phyloP scores from a whole-genome alignment of 306 rosid genomes.

The Dalbergia cultrata region DNA sequence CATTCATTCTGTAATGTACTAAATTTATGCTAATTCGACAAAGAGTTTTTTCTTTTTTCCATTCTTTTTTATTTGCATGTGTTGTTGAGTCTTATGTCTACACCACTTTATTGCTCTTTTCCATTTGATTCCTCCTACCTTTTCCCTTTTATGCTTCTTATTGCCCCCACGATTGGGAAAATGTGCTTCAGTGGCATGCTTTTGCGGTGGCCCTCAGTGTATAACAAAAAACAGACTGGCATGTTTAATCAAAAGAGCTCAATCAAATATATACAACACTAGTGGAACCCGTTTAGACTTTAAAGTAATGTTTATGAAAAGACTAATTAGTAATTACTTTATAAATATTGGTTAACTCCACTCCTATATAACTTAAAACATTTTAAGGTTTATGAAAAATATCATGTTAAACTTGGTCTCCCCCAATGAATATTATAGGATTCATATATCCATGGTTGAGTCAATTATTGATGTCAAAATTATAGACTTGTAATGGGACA shows the following conservation, averaged over 20 bases:
- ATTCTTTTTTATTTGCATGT: conserved; percentile 1
- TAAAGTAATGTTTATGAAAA: too few relatives aligned
- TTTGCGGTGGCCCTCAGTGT: too few relatives aligned
- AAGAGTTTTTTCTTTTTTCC: too few relatives aligned
- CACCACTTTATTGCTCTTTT: neutral
- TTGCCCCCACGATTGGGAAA: neutral
- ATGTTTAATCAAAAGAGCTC: neutral
- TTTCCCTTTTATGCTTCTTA: neutral
- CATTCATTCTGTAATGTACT: too few relatives aligned
- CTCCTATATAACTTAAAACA: too few relatives aligned
- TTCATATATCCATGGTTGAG: neutral
- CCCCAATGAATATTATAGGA: neutral
- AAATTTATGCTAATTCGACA: too few relatives aligned
- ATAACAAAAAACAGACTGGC: neutral
- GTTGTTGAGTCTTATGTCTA: neutral
- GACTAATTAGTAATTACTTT: too few relatives aligned
- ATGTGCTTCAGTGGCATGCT: neutral
- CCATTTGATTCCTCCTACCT: conserved; percentile 4
- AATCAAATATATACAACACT: too few relatives aligned
- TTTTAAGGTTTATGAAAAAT: neutral
- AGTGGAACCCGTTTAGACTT: neutral
- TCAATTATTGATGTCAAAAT: neutral
- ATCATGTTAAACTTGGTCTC: neutral
- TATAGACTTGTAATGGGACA: neutral
- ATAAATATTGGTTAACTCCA: too few relatives aligned